Percentiles rank a stretch among this genome's conserved stretches.
These are phyloP conservation scores for Penicillium freii DNA, from an alignment of 2,329 filamentous ascomycete species.

Conservation along the genomic window DNA sequence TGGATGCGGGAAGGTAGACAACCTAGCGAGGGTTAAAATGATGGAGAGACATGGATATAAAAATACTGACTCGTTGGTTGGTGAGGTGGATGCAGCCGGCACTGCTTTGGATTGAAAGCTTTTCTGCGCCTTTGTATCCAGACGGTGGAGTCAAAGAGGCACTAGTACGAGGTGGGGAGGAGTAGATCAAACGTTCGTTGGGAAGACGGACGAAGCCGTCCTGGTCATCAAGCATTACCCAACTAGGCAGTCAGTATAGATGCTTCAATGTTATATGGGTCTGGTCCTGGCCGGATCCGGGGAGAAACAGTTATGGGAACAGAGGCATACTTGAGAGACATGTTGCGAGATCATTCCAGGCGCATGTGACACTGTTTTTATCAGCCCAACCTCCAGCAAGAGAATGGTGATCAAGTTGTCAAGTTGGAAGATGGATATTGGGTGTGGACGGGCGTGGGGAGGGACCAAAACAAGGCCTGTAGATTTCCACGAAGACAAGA, in stretches of 20 bases:
- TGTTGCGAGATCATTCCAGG: not conserved
- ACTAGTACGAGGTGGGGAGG: constrained; percentile 74
- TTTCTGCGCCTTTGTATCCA: constrained; percentile 61
- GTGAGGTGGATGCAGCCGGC: constrained; percentile 77
- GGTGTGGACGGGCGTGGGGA: too few relatives aligned
- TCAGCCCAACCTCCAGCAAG: not conserved
- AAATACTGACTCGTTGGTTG: constrained; percentile 69
- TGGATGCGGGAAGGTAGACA: constrained; percentile 76
- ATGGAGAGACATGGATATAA: constrained; percentile 9
- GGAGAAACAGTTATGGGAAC: not conserved
- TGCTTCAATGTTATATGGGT: not conserved
- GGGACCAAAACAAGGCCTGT: not conserved
- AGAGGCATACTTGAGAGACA: constrained; percentile 43
- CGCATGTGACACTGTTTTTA: not conserved
- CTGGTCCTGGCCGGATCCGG: not conserved
- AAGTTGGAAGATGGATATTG: not conserved
- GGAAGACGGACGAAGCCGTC: constrained; percentile 78
- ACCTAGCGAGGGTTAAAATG: constrained; percentile 55
- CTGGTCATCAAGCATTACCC: constrained; percentile 84
- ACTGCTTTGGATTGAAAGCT: constrained; percentile 69
- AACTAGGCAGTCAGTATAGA: constrained; percentile 51
- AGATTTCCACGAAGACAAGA: not conserved
- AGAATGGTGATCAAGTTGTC: not conserved
- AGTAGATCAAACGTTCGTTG: constrained; percentile 77
- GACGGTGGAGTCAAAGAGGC: constrained; percentile 71